These are phyloP conservation scores for Elsinoe necatrix DNA, from an alignment of 2,329 filamentous ascomycete species.

Conservation along the genomic window DNA sequence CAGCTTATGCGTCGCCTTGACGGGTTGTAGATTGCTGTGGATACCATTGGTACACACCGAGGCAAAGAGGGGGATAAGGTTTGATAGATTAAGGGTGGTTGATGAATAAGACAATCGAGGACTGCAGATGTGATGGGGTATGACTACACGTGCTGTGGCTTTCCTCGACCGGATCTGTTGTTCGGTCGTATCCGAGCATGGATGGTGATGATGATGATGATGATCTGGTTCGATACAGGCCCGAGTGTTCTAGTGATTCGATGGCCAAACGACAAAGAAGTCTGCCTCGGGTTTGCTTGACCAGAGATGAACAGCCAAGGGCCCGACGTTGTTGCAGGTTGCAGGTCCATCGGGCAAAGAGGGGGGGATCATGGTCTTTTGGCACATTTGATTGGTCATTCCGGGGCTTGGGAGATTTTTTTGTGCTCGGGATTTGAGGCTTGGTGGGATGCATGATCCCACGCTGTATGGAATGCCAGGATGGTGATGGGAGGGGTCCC, in stretches of 20 bases:
- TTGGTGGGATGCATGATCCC: constrained; percentile 1
- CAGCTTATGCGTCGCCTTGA: neutral
- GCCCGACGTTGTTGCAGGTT: no score
- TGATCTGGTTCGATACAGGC: neutral
- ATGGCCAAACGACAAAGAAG: neutral
- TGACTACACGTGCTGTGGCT: neutral
- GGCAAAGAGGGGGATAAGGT: neutral
- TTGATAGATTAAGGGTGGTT: neutral
- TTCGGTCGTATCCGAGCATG: constrained; percentile 1
- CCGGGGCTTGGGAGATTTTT: neutral
- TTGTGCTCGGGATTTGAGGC: neutral
- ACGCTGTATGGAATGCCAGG: neutral
- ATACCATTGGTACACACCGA: neutral
- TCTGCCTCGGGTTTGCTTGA: neutral
- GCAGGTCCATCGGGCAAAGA: no score
- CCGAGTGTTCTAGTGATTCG: neutral
- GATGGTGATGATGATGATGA: no score
- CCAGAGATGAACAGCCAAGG: neutral
- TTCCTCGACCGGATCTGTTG: neutral
- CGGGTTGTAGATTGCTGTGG: neutral
- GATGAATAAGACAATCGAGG: neutral
- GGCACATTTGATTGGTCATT: neutral
- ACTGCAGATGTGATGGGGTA: neutral
- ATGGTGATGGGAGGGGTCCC: neutral
- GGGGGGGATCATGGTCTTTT: neutral